A percentile compares a stretch with the other conserved stretches of the same genome.
Conservation (phyloP, 2,329 filamentous ascomycete genomes). For the Fusarium sacchari region DNA sequence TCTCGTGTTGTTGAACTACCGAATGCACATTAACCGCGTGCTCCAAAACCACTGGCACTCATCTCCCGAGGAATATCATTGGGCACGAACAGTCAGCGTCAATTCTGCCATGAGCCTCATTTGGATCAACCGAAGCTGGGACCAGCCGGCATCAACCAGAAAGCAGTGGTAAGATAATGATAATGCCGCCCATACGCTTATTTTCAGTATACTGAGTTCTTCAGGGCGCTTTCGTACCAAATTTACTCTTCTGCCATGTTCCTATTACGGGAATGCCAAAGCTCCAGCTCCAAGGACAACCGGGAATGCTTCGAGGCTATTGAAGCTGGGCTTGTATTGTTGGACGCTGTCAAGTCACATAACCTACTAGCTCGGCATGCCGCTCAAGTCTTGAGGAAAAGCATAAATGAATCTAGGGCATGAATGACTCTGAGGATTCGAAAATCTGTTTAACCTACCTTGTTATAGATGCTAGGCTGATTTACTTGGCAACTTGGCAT, state of each 20-base stretch:
- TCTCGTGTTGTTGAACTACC: background rate
- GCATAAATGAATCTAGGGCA: background rate
- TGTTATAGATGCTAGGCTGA: too few relatives aligned
- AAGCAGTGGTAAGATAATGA: background rate
- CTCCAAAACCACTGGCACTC: background rate
- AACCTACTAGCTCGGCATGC: background rate
- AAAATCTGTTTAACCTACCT: background rate
- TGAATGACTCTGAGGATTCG: accelerated
- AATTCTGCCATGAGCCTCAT: background rate
- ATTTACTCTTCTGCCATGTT: background rate
- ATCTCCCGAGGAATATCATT: background rate
- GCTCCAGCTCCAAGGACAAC: accelerated
- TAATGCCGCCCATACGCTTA: accelerated
- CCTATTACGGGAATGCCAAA: background rate
- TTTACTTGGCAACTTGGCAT: background rate
- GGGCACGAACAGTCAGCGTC: background rate
- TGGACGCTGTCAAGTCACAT: background rate
- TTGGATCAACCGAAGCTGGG: background rate
- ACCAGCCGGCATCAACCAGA: background rate
- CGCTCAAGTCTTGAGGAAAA: background rate
- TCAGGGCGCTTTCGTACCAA: background rate
- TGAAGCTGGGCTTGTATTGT: background rate
- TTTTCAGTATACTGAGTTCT: background rate
- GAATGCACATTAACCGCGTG: background rate
- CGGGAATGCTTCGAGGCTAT: background rate